These are phyloP conservation scores for Candida adriatica DNA, from an alignment of 805 yeast species.

Conservation along the genomic window DNA sequence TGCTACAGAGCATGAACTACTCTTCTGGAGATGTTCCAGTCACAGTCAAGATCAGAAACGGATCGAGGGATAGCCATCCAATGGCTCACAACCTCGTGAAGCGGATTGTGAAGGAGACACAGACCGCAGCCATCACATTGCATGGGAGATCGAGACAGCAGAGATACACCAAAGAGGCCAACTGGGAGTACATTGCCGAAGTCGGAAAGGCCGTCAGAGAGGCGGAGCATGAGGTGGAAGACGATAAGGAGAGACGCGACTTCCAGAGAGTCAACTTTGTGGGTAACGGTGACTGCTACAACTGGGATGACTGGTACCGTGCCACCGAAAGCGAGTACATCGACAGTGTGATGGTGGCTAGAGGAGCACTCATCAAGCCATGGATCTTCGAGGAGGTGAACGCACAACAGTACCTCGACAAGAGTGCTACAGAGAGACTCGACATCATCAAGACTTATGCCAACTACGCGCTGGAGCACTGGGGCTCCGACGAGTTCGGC, in stretches of 20 bases:
- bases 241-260: slow-evolving; percentile 53
- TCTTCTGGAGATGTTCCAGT: slow-evolving; percentile 87
- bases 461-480: slow-evolving; percentile 81
- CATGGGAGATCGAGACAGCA: slow-evolving; percentile 98
- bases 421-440: slow-evolving; percentile 82
- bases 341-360: slow-evolving; percentile 94
- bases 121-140: slow-evolving; percentile 83
- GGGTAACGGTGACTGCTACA: slow-evolving; percentile 92
- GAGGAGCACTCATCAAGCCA: slow-evolving; percentile 97
- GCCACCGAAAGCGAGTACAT: slow-evolving; percentile 61
- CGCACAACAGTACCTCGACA: slow-evolving; percentile 82
- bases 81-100: slow-evolving; percentile 76
- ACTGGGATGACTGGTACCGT: slow-evolving; percentile 81
- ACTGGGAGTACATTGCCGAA: slow-evolving; percentile 82
- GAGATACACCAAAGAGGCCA: slow-evolving; percentile 83
- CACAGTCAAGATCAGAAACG: slow-evolving; percentile 89
- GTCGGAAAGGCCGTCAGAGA: slow-evolving; percentile 65
- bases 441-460: slow-evolving; percentile 67
- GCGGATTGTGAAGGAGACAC: slow-evolving; percentile 69
- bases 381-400: slow-evolving; percentile 98
- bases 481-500: slow-evolving; percentile 98
- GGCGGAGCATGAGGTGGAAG: slow-evolving; percentile 45
- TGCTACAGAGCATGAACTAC: slow-evolving; percentile 82
- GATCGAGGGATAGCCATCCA: slow-evolving; percentile 77
- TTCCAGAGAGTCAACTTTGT: slow-evolving; percentile 67